A percentile compares a stretch with the other conserved stretches of the same genome.
These are phyloP conservation scores for Leccinum broughii DNA, from an alignment of 768 basidiomycete genomes.

Conservation along the genomic window DNA sequence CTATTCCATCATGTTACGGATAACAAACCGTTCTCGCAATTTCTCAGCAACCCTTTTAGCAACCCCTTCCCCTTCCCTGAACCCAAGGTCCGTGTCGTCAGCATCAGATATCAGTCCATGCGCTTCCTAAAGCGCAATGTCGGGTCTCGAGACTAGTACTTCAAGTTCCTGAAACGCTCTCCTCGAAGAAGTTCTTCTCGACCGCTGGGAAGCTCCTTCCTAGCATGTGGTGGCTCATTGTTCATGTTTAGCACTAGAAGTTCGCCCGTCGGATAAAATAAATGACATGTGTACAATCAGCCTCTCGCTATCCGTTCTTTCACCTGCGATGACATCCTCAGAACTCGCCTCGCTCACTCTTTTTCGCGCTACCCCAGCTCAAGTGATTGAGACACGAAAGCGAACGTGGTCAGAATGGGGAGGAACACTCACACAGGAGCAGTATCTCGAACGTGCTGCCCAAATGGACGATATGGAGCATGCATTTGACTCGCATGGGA, in stretches of 20 bases:
- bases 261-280: neutral
- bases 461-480: slow-evolving; percentile 44
- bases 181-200: slow-evolving; percentile 70
- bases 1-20: too few species aligned
- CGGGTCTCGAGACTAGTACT: too few species aligned
- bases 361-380: slow-evolving; percentile 49
- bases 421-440: slow-evolving; percentile 41
- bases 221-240: too few species aligned
- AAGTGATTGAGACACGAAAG: slow-evolving; percentile 43
- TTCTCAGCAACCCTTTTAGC: too few species aligned
- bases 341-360: slow-evolving; percentile 38
- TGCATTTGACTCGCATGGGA: slow-evolving; percentile 44
- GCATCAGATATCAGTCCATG: too few species aligned
- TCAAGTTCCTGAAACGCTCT: slow-evolving; percentile 27
- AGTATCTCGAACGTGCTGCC: slow-evolving; percentile 33
- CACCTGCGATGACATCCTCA: slow-evolving; percentile 8
- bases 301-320: neutral
- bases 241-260: neutral
- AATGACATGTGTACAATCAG: neutral
- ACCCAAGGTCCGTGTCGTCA: too few species aligned
- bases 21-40: too few species aligned
- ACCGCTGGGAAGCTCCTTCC: too few species aligned
- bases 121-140: too few species aligned
- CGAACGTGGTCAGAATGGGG: slow-evolving; percentile 46
- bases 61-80: too few species aligned